Evolutionary conservation across 805 yeast genomes (phyloP).

Genomic region (Wickerhamomyces tratensis): DNA sequence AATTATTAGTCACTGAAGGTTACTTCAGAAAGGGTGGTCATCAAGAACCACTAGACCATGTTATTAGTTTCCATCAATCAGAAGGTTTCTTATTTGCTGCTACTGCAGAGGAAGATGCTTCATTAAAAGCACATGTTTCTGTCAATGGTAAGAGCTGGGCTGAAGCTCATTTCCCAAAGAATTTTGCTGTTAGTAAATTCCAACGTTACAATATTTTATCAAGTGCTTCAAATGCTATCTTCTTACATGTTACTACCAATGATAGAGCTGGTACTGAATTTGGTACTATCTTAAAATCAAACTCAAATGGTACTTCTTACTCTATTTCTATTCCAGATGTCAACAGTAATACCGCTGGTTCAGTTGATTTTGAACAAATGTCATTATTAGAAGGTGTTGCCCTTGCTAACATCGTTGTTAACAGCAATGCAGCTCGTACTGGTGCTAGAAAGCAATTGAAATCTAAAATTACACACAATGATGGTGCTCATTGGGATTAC

Average conservation of each 20-base stretch:
- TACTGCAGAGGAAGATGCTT: constrained; percentile 35
- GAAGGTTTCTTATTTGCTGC: constrained; percentile 74
- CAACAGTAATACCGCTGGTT: constrained; percentile 66
- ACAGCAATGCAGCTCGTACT: constrained; percentile 32
- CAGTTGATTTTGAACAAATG: constrained; percentile 81
- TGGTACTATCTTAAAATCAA: constrained; percentile 81
- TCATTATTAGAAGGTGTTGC: constrained; percentile 81
- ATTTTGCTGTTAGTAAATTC: constrained; percentile 46
- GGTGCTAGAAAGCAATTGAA: constrained; percentile 49
- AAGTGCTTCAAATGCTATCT: constrained; percentile 59
- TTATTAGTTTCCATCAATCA: constrained; percentile 66
- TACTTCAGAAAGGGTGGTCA: constrained; percentile 19
- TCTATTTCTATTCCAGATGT: constrained; percentile 59
- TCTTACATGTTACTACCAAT: constrained; percentile 74
- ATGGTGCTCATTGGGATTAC: constrained; percentile 81
- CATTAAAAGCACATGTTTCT: constrained; percentile 63
- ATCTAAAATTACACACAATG: constrained; percentile 76
- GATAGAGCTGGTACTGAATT: constrained; percentile 40
- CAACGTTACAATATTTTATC: constrained; percentile 76
- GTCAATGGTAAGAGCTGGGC: constrained; percentile 73
- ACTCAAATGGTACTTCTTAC: constrained; percentile 85
- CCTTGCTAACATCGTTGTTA: constrained; percentile 59
- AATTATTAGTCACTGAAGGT: constrained; percentile 20
- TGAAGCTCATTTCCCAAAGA: constrained; percentile 68
- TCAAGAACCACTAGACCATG: constrained; percentile 37